Evolutionary conservation across 345 rosid genomes (phyloP).

Genomic region (Linum tenue): DNA sequence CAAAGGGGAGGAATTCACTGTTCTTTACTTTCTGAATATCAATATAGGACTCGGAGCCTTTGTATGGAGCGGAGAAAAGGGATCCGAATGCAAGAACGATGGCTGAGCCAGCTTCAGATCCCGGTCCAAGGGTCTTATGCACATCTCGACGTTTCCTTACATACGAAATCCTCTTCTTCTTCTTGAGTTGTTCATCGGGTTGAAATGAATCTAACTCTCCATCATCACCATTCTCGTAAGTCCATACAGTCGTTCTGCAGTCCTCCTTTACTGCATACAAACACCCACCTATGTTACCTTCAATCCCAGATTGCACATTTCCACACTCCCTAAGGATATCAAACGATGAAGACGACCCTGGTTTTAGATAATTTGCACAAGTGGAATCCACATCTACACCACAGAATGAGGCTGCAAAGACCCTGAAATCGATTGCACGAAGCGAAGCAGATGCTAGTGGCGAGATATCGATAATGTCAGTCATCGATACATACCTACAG

Average conservation of each 20-base stretch:
- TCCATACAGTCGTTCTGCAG: constrained; percentile 87
- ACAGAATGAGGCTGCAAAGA: constrained; percentile 63
- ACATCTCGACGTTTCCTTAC: constrained; percentile 63
- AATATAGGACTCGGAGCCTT: constrained; percentile 58
- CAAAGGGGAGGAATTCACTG: constrained; percentile 65
- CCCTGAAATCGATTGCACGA: constrained; percentile 64
- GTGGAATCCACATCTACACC: constrained; percentile 37
- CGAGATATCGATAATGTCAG: constrained; percentile 67
- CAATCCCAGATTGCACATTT: constrained; percentile 44
- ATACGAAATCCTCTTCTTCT: constrained; percentile 53
- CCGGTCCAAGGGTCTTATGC: constrained; percentile 59
- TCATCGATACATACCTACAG: constrained; percentile 75
- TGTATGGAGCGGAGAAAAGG: constrained; percentile 77
- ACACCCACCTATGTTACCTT: constrained; percentile 57
- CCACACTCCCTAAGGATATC: constrained; percentile 65
- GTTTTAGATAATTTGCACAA: constrained; percentile 31
- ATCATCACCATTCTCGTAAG: constrained; percentile 40
- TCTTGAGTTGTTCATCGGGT: constrained; percentile 72
- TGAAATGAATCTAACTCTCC: constrained; percentile 65
- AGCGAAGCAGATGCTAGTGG: constrained; percentile 53
- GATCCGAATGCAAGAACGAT: constrained; percentile 73
- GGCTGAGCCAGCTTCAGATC: constrained; percentile 53
- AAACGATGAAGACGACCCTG: constrained; percentile 23
- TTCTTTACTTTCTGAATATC: constrained; percentile 40
- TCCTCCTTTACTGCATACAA: constrained; percentile 63